Conservation (phyloP, 164 flowering plant genomes). For the Malania oleifera region DNA sequence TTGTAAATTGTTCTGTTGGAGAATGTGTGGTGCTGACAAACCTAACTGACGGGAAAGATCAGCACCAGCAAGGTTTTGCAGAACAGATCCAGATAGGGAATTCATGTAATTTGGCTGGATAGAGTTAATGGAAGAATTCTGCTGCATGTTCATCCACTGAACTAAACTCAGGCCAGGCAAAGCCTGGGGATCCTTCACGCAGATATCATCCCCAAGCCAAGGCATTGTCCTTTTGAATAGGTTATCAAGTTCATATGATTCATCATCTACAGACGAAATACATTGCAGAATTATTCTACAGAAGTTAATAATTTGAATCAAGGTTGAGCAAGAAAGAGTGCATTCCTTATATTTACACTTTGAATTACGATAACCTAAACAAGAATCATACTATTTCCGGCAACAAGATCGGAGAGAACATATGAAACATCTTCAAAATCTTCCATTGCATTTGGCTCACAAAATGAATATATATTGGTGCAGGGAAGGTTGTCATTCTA, state of each 20-base stretch:
- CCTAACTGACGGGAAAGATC: slow-evolving; percentile 77
- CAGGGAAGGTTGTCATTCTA: too few relatives aligned
- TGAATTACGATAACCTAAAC: too few relatives aligned
- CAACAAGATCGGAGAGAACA: too few relatives aligned
- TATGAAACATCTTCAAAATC: too few relatives aligned
- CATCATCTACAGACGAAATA: slow-evolving; percentile 59
- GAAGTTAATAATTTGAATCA: not conserved
- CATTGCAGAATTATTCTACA: not conserved
- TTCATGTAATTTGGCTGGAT: slow-evolving; percentile 62
- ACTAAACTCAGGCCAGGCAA: slow-evolving; percentile 74
- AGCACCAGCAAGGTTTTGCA: slow-evolving; percentile 47
- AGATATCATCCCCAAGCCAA: slow-evolving; percentile 76
- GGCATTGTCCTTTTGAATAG: slow-evolving; percentile 83
- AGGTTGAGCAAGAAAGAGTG: not conserved
- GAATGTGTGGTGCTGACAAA: slow-evolving; percentile 45
- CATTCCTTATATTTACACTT: too few relatives aligned
- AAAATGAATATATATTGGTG: too few relatives aligned
- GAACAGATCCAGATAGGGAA: slow-evolving; percentile 41
- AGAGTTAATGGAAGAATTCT: slow-evolving; percentile 53
- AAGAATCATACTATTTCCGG: too few relatives aligned
- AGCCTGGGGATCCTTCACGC: slow-evolving; percentile 66
- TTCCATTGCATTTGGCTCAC: too few relatives aligned
- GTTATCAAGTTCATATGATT: slow-evolving; percentile 60
- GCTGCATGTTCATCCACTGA: slow-evolving; percentile 99
- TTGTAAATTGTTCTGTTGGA: slow-evolving; percentile 56